Conservation (phyloP, 225 moss, liverwort and hornwort genomes). For the Physcomitrium patens region DNA sequence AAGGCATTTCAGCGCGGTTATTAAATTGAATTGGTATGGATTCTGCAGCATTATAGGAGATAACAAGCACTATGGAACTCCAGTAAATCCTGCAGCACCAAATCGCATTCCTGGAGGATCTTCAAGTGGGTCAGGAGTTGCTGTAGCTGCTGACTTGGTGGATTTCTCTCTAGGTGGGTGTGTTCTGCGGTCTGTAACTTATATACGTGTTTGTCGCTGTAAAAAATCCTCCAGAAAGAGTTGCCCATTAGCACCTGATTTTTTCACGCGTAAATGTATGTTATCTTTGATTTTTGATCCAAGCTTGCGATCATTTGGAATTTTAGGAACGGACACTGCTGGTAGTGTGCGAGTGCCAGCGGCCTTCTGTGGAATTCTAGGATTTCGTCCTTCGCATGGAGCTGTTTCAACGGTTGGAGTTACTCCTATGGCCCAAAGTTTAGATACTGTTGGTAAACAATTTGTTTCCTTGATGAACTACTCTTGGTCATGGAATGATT, state of each 20-base stretch:
- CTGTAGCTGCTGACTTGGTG: constrained; percentile 85
- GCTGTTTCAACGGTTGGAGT: constrained; percentile 73
- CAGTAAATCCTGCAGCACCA: constrained; percentile 89
- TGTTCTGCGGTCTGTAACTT: constrained; percentile 18
- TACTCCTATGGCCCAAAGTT: constrained; percentile 86
- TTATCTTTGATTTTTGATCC: constrained; percentile 17
- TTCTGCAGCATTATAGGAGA: constrained; percentile 79
- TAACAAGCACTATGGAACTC: constrained; percentile 91
- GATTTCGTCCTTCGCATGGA: constrained; percentile 96
- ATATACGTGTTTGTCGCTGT: constrained; percentile 9
- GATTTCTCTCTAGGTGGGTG: constrained; percentile 84
- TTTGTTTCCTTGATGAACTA: constrained; percentile 12
- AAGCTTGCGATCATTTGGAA: constrained; percentile 15
- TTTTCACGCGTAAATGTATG: not conserved
- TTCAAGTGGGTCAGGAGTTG: constrained; percentile 95
- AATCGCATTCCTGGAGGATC: constrained; percentile 89
- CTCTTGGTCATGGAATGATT: constrained; percentile 5
- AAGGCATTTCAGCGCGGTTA: not conserved
- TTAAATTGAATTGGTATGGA: constrained; percentile 22
- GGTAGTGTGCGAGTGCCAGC: constrained; percentile 92
- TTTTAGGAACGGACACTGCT: constrained; percentile 87
- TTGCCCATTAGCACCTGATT: constrained; percentile 5
- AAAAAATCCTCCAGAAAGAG: not conserved
- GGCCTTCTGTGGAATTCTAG: constrained; percentile 90
- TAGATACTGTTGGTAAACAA: constrained; percentile 91